These are phyloP conservation scores for Claviceps paspali DNA, from an alignment of 2,329 filamentous ascomycete species.

Conservation along the genomic window DNA sequence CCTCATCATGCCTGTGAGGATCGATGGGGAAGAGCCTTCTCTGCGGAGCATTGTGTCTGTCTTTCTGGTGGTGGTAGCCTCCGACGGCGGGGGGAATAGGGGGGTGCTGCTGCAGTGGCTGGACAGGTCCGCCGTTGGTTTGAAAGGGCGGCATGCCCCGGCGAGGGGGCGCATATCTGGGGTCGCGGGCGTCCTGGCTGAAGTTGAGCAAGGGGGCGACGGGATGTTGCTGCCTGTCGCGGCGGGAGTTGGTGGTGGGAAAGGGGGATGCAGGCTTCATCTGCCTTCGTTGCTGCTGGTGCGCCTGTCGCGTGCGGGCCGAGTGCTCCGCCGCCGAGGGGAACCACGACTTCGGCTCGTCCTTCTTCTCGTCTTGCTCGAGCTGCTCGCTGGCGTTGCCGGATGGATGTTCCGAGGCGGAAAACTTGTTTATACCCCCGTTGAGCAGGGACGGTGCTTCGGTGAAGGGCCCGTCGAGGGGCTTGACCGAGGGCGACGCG, in stretches of 20 bases:
- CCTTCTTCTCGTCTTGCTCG: constrained; percentile 10
- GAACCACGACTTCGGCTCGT: constrained; percentile 19
- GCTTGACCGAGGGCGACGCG: constrained; percentile 13
- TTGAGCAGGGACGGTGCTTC: constrained; percentile 43
- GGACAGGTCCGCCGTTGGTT: neutral
- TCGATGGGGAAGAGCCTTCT: constrained; percentile 2
- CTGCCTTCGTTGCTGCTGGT: neutral
- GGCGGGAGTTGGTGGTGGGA: constrained; percentile 4
- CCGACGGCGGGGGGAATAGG: constrained; percentile 2
- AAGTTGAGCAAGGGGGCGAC: constrained; percentile 51
- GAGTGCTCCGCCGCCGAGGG: constrained; percentile 23
- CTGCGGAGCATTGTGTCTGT: neutral
- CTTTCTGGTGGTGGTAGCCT: neutral
- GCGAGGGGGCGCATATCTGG: no score
- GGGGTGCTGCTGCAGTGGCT: neutral
- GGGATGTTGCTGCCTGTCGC: constrained; percentile 27
- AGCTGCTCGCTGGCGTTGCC: constrained; percentile 1
- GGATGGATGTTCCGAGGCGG: constrained; percentile 9
- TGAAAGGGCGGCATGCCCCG: constrained; percentile 4
- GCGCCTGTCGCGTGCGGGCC: constrained; percentile 17
- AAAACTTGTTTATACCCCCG: constrained; percentile 13
- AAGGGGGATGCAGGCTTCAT: constrained; percentile 6
- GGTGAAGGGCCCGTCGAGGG: constrained; percentile 29
- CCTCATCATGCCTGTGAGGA: constrained; percentile 6
- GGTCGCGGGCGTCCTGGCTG: constrained; percentile 12